Evolutionary conservation across 257 asterid species (phyloP), one percentile per base, ranked within the genome.

Genomic region (Capsicum pubescens): DNA sequence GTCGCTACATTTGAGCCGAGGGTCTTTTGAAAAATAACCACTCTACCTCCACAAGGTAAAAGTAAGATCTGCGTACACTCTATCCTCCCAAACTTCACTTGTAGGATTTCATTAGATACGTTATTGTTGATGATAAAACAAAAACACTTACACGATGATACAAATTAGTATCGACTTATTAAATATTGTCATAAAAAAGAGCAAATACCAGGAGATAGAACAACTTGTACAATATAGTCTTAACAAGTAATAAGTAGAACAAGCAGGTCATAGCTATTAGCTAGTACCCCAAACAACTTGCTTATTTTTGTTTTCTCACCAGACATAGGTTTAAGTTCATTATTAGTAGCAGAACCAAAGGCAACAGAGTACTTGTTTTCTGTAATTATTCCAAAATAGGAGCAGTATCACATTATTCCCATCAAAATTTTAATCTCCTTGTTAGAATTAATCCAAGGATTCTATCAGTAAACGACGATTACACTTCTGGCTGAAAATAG

Each of bases 191-290:
- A 15, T 36, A 14, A 12, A 36, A 35, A 68, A 68, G 76, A 14
- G 52, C 7, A 36, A n/a, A n/a, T n/a, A 68, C 26, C 76, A 68
- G 21, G 50, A 39, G 21, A 15, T 36, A 8, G 48, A 39, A 67
- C 16, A 64, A 64, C 74, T 67, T 67, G 13, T 67, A 35, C 48
- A 35, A 35, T n/a, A 67, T 67, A 13, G 48, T 7, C 35, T 35
- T 2, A 67, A 35, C 1, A 19, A 69, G 21, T 69, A 39, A 36
- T 3, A 1, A 36, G 39, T 39, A 5, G n/a, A 69, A 69, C 32
- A 69, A 69, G 39, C 77, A 39, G 77, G 77, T 15, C 39, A 69
- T 8, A 69, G 54, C 77, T 69, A 67, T 19, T 26, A 63, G 42
- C n/a, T n/a, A n/a, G n/a, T n/a, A n/a, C n/a, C 42, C 54, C 55